Percentiles rank a stretch among this genome's conserved stretches.
Evolutionary conservation across 495 filamentous ascomycete genomes (phyloP).

Genomic region (Aspergillus taichungensis): DNA sequence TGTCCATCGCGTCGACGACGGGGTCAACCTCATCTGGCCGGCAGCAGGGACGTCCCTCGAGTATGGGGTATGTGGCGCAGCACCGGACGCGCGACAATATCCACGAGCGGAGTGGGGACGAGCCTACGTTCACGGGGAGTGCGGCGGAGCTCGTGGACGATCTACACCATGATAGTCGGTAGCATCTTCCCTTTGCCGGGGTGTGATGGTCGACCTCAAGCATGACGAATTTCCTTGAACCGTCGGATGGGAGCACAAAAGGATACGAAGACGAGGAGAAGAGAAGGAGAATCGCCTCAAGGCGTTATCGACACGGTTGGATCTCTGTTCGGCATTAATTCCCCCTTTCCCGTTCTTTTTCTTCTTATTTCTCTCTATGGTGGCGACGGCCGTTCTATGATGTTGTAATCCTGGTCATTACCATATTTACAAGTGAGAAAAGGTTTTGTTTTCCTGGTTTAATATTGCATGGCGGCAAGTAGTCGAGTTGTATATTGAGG

Average conservation of each 20-base stretch:
- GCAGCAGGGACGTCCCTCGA: slow-evolving; percentile 44
- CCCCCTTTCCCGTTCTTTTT: background rate
- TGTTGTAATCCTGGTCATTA: too few species aligned
- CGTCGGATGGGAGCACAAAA: background rate
- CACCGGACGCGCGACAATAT: slow-evolving; percentile 52
- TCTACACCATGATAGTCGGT: slow-evolving; percentile 4
- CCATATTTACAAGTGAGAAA: too few species aligned
- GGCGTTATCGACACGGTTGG: background rate
- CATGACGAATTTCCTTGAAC: too few species aligned
- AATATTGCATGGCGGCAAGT: too few species aligned
- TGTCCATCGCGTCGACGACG: slow-evolving; percentile 37
- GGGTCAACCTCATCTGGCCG: slow-evolving; percentile 40
- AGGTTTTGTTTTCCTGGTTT: too few species aligned
- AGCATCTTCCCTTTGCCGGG: background rate
- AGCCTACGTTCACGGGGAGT: slow-evolving; percentile 41
- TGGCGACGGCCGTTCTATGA: too few species aligned
- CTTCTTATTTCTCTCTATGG: background rate
- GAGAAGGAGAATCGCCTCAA: background rate
- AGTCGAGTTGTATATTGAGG: too few species aligned
- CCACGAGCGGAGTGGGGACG: slow-evolving; percentile 47
- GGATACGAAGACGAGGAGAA: background rate
- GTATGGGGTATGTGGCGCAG: slow-evolving; percentile 66
- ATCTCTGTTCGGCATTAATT: background rate
- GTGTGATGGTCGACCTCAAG: background rate
- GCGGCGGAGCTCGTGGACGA: slow-evolving; percentile 41